Evolutionary conservation across 805 yeast species (phyloP), one percentile per base, ranked within the genome.

Genomic region (Henningerozyma blattae): DNA sequence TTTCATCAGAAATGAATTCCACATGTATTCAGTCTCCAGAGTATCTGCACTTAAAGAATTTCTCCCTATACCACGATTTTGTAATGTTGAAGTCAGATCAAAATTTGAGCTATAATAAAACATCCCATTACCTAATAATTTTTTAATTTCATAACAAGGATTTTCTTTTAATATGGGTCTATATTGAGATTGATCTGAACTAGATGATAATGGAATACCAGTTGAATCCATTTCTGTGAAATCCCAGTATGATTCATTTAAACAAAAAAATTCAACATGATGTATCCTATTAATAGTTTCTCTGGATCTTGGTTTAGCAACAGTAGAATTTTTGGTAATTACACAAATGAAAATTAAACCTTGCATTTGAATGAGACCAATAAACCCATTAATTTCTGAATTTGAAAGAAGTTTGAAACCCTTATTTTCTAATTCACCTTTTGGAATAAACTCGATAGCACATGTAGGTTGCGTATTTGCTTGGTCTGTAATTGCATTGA

Each of bases 101-200:
- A 86, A 91, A 58, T 86, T 91, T 4, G 84, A 76, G 35, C 95
- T 83, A 58, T 81, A 91, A 58, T 83, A 89, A 53, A 91, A 91
- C 3, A 94, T 82, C 4, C 97, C 96, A 51, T 82, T 82, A 14
- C 78, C 68, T 30, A 91, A 60, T 31, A 91, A 62, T 54, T 85
- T 86, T 43, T 77, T 71, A 40, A 91, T 54, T 34, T 79, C 89
- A 30, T 65, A 68, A 47, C 97, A 85, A 0, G 97, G 97, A 48
- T 89, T 93, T 19, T 25, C 18, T 10, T 15, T 22, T 9, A 34
- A 18, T 3, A 33, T 36, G 16, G 18, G 24, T 13, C 30, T 34
- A n/a, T 17, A 19, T 26, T 20, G 28, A 63, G 59, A 9, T n/a
- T 62, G 48, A 4, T 67, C 54, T 6, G 27, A 12, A 24, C n/a